These are phyloP conservation scores for Glonium stellatum DNA, from an alignment of 495 filamentous ascomycete genomes.

Conservation along the genomic window DNA sequence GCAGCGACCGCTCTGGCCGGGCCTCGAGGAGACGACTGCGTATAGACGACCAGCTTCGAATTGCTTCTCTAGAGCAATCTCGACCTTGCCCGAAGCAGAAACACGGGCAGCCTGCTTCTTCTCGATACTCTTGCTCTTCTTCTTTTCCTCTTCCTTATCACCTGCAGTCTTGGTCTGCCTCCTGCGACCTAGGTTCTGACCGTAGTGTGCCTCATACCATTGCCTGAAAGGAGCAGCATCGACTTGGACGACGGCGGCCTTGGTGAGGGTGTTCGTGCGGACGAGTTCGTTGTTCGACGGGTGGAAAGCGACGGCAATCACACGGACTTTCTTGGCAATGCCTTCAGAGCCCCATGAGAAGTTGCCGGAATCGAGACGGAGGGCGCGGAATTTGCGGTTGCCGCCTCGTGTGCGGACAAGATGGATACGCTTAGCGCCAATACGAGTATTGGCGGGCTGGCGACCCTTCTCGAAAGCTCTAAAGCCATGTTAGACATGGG, in stretches of 20 bases:
- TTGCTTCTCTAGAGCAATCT: constrained; percentile 85
- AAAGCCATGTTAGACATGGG: constrained; percentile 37
- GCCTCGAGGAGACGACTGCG: constrained; percentile 83
- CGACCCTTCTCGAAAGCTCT: constrained; percentile 99
- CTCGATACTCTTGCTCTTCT: constrained; percentile 70
- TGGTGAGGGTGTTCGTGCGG: constrained; percentile 99
- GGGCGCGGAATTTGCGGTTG: constrained; percentile 98
- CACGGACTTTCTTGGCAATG: constrained; percentile 93
- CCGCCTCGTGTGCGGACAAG: constrained; percentile 96
- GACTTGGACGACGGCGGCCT: constrained; percentile 95
- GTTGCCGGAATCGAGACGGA: constrained; percentile 98
- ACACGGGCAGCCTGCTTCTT: constrained; percentile 90
- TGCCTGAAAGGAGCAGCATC: constrained; percentile 98
- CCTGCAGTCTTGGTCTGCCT: constrained; percentile 59
- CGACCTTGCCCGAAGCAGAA: constrained; percentile 80
- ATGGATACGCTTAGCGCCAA: constrained; percentile 97
- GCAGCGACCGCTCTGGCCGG: constrained; percentile 89
- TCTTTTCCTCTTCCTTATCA: constrained; percentile 42
- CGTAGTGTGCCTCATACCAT: constrained; percentile 99
- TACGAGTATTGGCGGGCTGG: constrained; percentile 98
- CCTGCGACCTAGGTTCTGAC: constrained; percentile 74
- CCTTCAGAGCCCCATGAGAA: constrained; percentile 99
- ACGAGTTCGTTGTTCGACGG: constrained; percentile 99
- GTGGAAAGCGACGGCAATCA: constrained; percentile 96
- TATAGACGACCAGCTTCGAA: constrained; percentile 97